Percentiles rank a stretch among this genome's conserved stretches.
These are phyloP conservation scores for Penstemon barbatus DNA, from an alignment of 257 asterid genomes.

Conservation along the genomic window DNA sequence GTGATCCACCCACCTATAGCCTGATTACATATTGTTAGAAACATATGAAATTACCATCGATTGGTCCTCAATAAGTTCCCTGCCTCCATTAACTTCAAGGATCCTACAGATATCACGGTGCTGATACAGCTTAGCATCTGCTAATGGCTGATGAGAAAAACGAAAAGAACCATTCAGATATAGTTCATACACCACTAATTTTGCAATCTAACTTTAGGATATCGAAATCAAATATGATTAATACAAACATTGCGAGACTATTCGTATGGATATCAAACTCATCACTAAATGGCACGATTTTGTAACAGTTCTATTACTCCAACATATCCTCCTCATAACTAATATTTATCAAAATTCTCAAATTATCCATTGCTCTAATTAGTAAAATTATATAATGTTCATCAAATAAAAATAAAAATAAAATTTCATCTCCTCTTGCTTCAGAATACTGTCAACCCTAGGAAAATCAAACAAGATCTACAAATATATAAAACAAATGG, in stretches of 20 bases:
- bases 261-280: too few relatives aligned
- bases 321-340: not conserved
- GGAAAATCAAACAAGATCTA: not conserved
- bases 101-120: conserved; percentile 69
- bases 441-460: not conserved
- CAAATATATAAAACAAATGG: not conserved
- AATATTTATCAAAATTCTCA: too few relatives aligned
- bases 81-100: conserved; percentile 60
- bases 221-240: not conserved
- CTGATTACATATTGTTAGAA: not conserved
- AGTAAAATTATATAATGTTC: too few relatives aligned
- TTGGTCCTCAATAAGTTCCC: conserved; percentile 45
- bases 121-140: conserved; percentile 56
- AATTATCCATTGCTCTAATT: too few relatives aligned
- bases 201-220: too few relatives aligned
- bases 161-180: conserved; percentile 6
- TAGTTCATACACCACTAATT: not conserved
- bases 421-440: not conserved
- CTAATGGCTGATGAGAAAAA: conserved; percentile 42
- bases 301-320: not conserved
- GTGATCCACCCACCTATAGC: not conserved
- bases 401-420: not conserved
- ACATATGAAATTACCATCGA: conserved; percentile 41
- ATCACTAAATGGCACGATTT: too few relatives aligned
- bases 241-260: not conserved